Conservation (phyloP, 2,329 filamentous ascomycete species). For the Colletotrichum neosansevieriae region DNA sequence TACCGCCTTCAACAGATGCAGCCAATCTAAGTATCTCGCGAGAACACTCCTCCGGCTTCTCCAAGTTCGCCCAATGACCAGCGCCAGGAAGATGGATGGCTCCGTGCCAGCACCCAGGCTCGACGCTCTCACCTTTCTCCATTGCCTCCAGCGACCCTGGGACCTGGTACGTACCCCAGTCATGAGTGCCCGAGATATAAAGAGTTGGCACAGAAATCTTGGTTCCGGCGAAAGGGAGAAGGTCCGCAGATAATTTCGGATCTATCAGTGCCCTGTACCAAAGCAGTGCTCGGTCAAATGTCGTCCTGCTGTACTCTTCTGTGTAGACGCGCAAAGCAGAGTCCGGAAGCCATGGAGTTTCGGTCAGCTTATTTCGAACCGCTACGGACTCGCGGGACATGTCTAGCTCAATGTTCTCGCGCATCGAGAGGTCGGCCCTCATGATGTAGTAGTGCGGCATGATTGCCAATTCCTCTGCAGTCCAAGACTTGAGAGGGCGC, state of each 20-base stretch:
- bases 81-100: slow-evolving; percentile 67
- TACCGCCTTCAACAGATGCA: neutral
- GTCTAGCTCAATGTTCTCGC: slow-evolving; percentile 63
- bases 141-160: slow-evolving; percentile 69
- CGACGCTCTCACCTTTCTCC: slow-evolving; percentile 44
- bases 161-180: slow-evolving; percentile 78
- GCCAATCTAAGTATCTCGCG: neutral
- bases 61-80: slow-evolving; percentile 79
- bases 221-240: slow-evolving; percentile 69
- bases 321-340: slow-evolving; percentile 71
- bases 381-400: slow-evolving; percentile 41
- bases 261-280: slow-evolving; percentile 74
- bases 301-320: slow-evolving; percentile 69
- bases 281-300: slow-evolving; percentile 75
- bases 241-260: slow-evolving; percentile 58
- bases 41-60: slow-evolving; percentile 60
- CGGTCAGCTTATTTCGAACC: neutral
- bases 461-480: slow-evolving; percentile 65
- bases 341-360: slow-evolving; percentile 65
- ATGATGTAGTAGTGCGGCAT: slow-evolving; percentile 79
- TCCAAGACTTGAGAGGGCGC: slow-evolving; percentile 65
- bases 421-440: slow-evolving; percentile 69
- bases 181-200: slow-evolving; percentile 71
- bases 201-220: slow-evolving; percentile 71
- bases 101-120: slow-evolving; percentile 66